These are phyloP conservation scores for Corylus heterophylla DNA, from an alignment of 306 rosid genomes.

Conservation along the genomic window DNA sequence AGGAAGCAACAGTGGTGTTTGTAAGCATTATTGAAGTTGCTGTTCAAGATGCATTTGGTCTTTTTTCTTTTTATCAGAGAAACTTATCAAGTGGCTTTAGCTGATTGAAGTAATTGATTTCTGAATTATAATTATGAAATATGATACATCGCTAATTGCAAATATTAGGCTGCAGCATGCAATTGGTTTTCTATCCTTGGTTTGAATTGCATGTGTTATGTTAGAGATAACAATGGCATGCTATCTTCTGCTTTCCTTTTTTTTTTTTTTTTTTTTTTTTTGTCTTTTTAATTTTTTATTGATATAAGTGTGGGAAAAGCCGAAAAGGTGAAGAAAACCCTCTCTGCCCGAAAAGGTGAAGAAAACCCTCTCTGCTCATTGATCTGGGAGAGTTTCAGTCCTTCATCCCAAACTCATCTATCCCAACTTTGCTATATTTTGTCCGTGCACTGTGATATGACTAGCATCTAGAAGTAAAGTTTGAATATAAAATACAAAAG, in stretches of 20 bases:
- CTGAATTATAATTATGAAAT: not conserved
- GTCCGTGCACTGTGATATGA: not conserved
- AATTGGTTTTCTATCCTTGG: no score
- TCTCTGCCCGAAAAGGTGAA: not conserved
- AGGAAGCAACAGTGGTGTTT: slow-evolving; percentile 13
- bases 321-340: no score
- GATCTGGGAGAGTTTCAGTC: not conserved
- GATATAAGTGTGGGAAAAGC: not conserved
- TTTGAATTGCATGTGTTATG: not conserved
- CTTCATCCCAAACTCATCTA: not conserved
- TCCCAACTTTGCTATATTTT: not conserved
- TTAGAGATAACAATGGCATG: not conserved
- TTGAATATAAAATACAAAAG: not conserved
- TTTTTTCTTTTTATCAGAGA: not conserved
- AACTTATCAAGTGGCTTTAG: not conserved
- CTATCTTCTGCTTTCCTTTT: not conserved
- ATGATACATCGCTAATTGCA: not conserved
- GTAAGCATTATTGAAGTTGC: slow-evolving; percentile 11
- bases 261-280: no score
- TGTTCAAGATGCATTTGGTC: not conserved
- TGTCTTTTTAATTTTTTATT: not conserved
- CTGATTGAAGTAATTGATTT: not conserved
- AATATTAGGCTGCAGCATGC: not conserved
- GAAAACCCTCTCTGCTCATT: not conserved
- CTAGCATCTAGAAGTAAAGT: not conserved